A percentile compares a stretch with the other conserved stretches of the same genome.
These are phyloP conservation scores for Fusarium begoniae DNA, from an alignment of 2,329 filamentous ascomycete species.

Conservation along the genomic window DNA sequence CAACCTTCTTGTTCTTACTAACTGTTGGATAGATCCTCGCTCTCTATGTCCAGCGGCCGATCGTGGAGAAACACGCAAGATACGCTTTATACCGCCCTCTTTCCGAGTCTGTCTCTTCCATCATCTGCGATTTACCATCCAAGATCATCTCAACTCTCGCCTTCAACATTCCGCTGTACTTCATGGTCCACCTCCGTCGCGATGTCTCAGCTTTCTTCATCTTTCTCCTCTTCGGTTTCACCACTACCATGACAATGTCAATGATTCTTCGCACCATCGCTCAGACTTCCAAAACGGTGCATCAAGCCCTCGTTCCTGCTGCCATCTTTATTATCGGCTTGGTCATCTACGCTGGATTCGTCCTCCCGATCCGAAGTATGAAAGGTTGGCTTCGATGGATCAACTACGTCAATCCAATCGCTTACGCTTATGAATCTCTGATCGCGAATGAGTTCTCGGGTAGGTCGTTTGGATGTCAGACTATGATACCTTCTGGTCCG, in stretches of 20 bases:
- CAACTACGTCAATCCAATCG: constrained; percentile 71
- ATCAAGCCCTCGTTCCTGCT: constrained; percentile 36
- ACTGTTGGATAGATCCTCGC: constrained; percentile 20
- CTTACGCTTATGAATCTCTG: constrained; percentile 70
- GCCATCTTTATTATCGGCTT: constrained; percentile 43
- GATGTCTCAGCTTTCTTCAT: constrained; percentile 60
- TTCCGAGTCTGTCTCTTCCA: constrained; percentile 34
- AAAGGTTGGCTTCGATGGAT: constrained; percentile 62
- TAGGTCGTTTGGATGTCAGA: constrained; percentile 56
- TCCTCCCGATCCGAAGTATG: constrained; percentile 58
- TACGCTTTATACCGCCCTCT: constrained; percentile 47
- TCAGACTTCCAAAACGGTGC: constrained; percentile 25
- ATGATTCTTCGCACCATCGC: constrained; percentile 62
- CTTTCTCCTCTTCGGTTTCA: constrained; percentile 57
- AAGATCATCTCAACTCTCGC: constrained; percentile 48
- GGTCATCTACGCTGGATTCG: constrained; percentile 61
- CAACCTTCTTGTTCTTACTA: too few relatives aligned
- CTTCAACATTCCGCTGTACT: constrained; percentile 60
- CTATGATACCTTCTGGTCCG: constrained; percentile 41
- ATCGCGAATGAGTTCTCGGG: constrained; percentile 69
- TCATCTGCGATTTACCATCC: constrained; percentile 27
- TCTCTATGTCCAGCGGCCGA: constrained; percentile 40
- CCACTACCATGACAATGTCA: constrained; percentile 68
- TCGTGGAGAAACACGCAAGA: constrained; percentile 47
- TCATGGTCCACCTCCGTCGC: constrained; percentile 72